Base-by-base conservation (phyloP, 2,329 filamentous ascomycete species). In the Ceratocystis colombiana region DNA sequence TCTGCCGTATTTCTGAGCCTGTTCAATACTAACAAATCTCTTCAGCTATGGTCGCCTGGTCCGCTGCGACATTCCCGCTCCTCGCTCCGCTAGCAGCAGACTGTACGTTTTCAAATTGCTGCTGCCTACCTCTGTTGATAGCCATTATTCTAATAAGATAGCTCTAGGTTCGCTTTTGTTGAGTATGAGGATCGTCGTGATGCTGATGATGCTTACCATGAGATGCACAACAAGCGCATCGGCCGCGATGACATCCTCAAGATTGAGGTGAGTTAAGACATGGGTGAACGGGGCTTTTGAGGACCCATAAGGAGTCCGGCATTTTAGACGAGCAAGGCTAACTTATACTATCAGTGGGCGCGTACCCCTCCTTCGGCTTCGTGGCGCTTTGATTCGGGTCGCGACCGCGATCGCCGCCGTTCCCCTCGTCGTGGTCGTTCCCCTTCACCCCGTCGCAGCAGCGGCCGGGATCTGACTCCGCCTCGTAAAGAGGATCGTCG, bases 201-300 rank as follows among this genome's bases (percentile, higher is more conserved):
- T 81, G 92, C 94, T 70, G 94, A 99, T 77, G 94, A 99, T 79
- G 94, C 94, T 61, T 99, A 99, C 76, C 90, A 99, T 77, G 94
- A 99, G 80, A 99, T 99, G 94, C 94, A 99, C 76, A 97, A 97
- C 82, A 96, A 96, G 85, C 90, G 93, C 71, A 91, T 99, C 72
- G 92, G 91, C 61, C 88, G 93, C 69, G 94, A 99, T 74, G 94
- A 99, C 73, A 80, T 96, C 68, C 76, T 99, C 79, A 99, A 99
- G 81, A 97, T 99, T 71, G 94, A 99, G 84, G 94, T 96, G 79
- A 71, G 83, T 44, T 61, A 5, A 41, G 37, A 15, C 37, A 5
- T 12, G 37, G 3, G 37, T 41, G 10, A 41, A 12, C 3, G 4
- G 37, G 37, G 3, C 1, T 41, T 41, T 41, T 15, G 12, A 2